phyloP scores from a whole-genome alignment of 73 alveolate species.

The Vitrella brassicaformis region DNA sequence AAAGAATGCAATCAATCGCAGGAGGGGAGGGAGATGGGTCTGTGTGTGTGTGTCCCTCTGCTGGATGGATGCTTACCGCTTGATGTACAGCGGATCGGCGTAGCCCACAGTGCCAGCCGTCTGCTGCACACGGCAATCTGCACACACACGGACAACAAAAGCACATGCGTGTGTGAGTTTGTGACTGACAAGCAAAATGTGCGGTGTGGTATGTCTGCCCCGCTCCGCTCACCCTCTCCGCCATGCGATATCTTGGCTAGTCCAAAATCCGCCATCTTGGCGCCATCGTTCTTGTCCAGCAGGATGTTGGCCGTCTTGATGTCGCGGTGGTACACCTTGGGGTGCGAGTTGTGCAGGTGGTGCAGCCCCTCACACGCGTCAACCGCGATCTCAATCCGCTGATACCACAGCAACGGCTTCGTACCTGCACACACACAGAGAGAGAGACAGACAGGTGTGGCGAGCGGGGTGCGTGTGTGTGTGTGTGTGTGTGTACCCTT shows the following conservation, averaged over 20 bases:
- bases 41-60: too few relatives aligned
- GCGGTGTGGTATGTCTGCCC: not conserved
- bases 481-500: too few relatives aligned
- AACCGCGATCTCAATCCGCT: not conserved
- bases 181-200: not conserved
- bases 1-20: too few relatives aligned
- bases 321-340: conserved; percentile 10
- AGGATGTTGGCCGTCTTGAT: conserved; percentile 9
- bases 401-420: not conserved
- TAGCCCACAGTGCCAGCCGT: not conserved
- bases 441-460: not conserved
- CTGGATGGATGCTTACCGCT: too few relatives aligned
- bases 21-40: not conserved
- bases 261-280: conserved; percentile 17
- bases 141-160: too few relatives aligned
- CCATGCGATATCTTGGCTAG: not conserved
- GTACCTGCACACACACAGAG: not conserved
- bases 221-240: not conserved
- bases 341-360: not conserved
- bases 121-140: too few relatives aligned
- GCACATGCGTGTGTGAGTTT: not conserved
- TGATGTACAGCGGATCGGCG: not conserved
- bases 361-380: conserved; percentile 6
- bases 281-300: conserved; percentile 10
- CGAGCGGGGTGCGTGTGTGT: too few relatives aligned